phyloP scores from a whole-genome alignment of 2,329 filamentous ascomycete genomes.

The Stenocarpella maydis region DNA sequence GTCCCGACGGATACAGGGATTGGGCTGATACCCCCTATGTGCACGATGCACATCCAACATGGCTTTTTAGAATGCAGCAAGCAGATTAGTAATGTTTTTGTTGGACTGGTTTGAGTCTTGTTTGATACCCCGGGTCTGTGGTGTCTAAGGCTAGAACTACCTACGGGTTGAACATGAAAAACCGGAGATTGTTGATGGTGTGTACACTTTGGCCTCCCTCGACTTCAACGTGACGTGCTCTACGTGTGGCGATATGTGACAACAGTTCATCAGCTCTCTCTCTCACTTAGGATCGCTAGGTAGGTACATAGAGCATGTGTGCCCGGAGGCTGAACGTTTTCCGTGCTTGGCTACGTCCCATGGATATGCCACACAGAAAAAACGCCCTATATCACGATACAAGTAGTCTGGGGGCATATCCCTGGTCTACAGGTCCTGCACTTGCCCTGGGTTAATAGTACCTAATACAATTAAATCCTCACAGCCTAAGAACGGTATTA shows the following conservation, averaged over 20 bases:
- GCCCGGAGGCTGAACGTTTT: too few species aligned
- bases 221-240: too few species aligned
- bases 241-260: neutral
- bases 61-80: constrained; percentile 24
- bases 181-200: constrained; percentile 3
- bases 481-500: too few species aligned
- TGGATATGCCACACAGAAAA: too few species aligned
- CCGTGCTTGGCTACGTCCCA: too few species aligned
- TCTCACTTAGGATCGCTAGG: too few species aligned
- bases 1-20: neutral
- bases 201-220: neutral
- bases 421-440: too few species aligned
- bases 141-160: neutral
- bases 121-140: neutral
- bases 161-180: neutral
- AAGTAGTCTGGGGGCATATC: too few species aligned
- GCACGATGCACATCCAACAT: constrained; percentile 31
- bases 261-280: neutral
- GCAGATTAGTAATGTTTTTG: constrained; percentile 11
- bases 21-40: constrained; percentile 35
- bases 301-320: too few species aligned
- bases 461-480: too few species aligned
- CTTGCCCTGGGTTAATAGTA: too few species aligned
- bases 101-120: neutral
- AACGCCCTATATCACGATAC: too few species aligned